These are phyloP conservation scores for Candida caryicola DNA, from an alignment of 805 yeast species.

Conservation along the genomic window DNA sequence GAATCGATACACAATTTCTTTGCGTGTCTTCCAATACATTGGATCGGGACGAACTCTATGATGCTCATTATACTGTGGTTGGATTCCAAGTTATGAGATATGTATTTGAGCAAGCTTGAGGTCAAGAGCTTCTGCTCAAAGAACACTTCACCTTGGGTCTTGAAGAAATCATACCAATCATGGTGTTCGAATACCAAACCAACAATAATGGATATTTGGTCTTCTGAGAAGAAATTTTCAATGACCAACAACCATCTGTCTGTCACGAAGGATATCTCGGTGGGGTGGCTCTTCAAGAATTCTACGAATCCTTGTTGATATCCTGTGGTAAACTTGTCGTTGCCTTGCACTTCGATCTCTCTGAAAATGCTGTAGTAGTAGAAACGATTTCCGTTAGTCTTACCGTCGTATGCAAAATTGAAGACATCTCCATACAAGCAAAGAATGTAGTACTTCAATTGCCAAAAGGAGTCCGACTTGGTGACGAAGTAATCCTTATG, in stretches of 20 bases:
- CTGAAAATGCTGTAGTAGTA: slow-evolving; percentile 46
- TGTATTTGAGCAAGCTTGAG: slow-evolving; percentile 19
- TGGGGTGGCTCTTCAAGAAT: slow-evolving; percentile 7
- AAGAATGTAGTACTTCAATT: slow-evolving; percentile 44
- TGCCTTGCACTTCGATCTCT: slow-evolving; percentile 42
- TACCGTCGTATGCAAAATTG: slow-evolving; percentile 6
- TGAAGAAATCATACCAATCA: slow-evolving; percentile 11
- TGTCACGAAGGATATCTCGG: slow-evolving; percentile 21
- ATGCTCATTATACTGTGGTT: slow-evolving; percentile 8
- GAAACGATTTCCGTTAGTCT: slow-evolving; percentile 11
- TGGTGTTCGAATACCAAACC: slow-evolving; percentile 20
- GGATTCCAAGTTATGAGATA: slow-evolving; percentile 12
- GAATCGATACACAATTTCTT: slow-evolving; percentile 16
- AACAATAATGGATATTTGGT: slow-evolving; percentile 28
- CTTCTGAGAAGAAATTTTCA: slow-evolving; percentile 29
- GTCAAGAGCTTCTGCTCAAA: slow-evolving; percentile 49
- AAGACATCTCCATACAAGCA: slow-evolving; percentile 41
- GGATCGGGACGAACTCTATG: slow-evolving; percentile 43
- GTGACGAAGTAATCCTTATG: slow-evolving; percentile 13
- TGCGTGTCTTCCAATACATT: slow-evolving; percentile 31
- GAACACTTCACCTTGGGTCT: slow-evolving; percentile 31
- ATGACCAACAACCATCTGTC: slow-evolving; percentile 56
- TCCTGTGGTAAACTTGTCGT: slow-evolving; percentile 3
- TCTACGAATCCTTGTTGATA: slow-evolving; percentile 13
- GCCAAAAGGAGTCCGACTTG: slow-evolving; percentile 36